Evolutionary conservation across 2,329 filamentous ascomycete genomes (phyloP), one percentile per base, ranked within the genome.

Genomic region (Colletotrichum graminicola): DNA sequence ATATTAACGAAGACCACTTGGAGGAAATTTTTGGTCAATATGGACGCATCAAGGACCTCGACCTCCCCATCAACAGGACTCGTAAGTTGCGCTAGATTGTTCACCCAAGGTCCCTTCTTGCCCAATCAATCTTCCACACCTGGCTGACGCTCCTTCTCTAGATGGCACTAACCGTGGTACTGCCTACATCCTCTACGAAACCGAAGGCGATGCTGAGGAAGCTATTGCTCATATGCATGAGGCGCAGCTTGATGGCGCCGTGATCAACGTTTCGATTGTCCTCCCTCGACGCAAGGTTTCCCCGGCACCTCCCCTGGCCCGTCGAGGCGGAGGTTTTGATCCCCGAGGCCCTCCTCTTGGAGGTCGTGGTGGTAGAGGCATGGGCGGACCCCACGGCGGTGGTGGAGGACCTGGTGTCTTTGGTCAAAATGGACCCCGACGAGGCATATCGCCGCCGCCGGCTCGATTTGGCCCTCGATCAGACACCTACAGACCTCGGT

Each of bases 201-300:
- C 92, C 75, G 89, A 94, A 74, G 86, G 89, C 61, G 92, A 95
- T 74, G 95, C 96, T 32, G 94, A 98, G 82, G 87, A 90, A 18
- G 96, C 96, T 36, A 97, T 98, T 76, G 90, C 95, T 23, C 93
- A 97, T 79, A 98, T 99, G 96, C 96, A 99, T 81, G 96, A 99
- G 83, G 94, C 93, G n/a, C 93, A 97, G 78, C 84, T 97, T 36
- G 95, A 98, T 80, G 94, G 94, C 62, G 90, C 91, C 29, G 86
- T 90, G 49, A 91, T 98, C 77, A 92, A 92, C 77, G 95, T 98
- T 60, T 96, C 93, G 55, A 96, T 98, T 75, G 94, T 97, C 34
- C 86, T 97, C 45, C 94, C 94, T 0, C 90, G 93, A 61, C 91
- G 93, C 77, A 94, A 94, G 76, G 93, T 97, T 77, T 95, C 93